These are phyloP conservation scores for Globisporangium carolinianum DNA, from an alignment of 352 stramenopile genomes.

Conservation along the genomic window DNA sequence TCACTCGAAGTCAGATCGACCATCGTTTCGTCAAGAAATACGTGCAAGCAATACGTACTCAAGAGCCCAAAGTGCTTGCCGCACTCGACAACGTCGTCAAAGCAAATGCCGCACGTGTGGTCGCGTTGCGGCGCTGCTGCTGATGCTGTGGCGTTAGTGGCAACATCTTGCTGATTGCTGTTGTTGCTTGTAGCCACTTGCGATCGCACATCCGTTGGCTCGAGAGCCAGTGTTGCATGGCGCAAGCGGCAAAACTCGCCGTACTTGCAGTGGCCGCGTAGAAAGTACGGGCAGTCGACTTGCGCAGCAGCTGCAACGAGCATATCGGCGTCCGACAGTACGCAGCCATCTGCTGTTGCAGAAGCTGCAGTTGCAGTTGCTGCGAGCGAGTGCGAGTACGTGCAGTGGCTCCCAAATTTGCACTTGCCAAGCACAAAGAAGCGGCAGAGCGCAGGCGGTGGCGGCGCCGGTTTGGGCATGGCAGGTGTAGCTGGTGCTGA, in stretches of 20 bases:
- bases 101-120: constrained; percentile 75
- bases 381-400: constrained; percentile 59
- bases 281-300: constrained; percentile 71
- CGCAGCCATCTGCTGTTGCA: constrained; percentile 19
- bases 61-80: constrained; percentile 78
- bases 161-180: constrained; percentile 6
- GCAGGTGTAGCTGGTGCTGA: background rate
- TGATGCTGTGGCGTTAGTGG: no score
- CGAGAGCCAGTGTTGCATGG: constrained; percentile 17
- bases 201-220: background rate
- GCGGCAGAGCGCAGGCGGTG: constrained; percentile 40
- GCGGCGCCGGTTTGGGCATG: constrained; percentile 8
- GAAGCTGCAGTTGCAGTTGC: background rate
- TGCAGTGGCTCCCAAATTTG: constrained; percentile 61
- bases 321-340: constrained; percentile 22
- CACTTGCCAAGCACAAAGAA: constrained; percentile 80
- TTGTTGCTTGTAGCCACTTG: background rate
- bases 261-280: constrained; percentile 73
- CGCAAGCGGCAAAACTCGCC: constrained; percentile 57
- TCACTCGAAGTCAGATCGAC: no score
- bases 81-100: constrained; percentile 70
- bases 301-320: constrained; percentile 43
- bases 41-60: constrained; percentile 23
- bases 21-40: no score
- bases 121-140: constrained; percentile 24